phyloP scores from a whole-genome alignment of 1,284 basidiomycete genomes.

The Fomitopsis pinicola region DNA sequence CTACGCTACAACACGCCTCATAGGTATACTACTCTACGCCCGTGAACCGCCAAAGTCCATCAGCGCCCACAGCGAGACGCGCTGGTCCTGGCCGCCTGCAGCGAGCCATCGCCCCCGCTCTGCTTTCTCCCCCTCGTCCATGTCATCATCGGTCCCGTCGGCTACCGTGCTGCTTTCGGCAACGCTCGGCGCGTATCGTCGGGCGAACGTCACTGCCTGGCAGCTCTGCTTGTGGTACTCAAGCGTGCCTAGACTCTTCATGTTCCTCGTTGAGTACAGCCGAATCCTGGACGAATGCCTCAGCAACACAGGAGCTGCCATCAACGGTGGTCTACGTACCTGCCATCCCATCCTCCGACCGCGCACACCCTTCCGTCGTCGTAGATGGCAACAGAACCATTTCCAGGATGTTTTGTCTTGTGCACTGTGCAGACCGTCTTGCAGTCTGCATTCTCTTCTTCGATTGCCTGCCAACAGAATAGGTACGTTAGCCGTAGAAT shows the following conservation, averaged over 20 bases:
- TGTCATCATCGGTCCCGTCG: conserved; percentile 48
- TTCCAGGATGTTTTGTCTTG: conserved; percentile 78
- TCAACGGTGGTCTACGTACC: conserved; percentile 41
- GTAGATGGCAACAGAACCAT: conserved; percentile 69
- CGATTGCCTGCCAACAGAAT: conserved; percentile 9
- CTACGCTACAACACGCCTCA: too few species aligned
- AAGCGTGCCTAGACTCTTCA: conserved; percentile 78
- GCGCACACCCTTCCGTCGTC: conserved; percentile 75
- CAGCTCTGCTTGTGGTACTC: conserved; percentile 74
- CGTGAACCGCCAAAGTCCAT: conserved; percentile 48
- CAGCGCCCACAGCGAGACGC: conserved; percentile 76
- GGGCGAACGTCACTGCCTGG: conserved; percentile 68
- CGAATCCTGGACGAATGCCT: conserved; percentile 51
- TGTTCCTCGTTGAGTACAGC: conserved; percentile 69
- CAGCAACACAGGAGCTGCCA: not conserved
- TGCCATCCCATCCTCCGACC: conserved; percentile 87
- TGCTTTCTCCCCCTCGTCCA: conserved; percentile 45
- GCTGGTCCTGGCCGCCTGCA: conserved; percentile 68
- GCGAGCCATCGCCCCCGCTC: conserved; percentile 65
- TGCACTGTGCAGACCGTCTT: conserved; percentile 29
- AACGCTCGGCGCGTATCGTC: conserved; percentile 2
- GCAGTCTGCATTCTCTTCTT: conserved; percentile 6
- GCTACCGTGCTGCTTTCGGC: conserved; percentile 23
- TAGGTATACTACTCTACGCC: not conserved
- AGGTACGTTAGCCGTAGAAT: not conserved